Base-by-base conservation (phyloP, 1,284 basidiomycete genomes). In the Lignosus rhinocerotis region DNA sequence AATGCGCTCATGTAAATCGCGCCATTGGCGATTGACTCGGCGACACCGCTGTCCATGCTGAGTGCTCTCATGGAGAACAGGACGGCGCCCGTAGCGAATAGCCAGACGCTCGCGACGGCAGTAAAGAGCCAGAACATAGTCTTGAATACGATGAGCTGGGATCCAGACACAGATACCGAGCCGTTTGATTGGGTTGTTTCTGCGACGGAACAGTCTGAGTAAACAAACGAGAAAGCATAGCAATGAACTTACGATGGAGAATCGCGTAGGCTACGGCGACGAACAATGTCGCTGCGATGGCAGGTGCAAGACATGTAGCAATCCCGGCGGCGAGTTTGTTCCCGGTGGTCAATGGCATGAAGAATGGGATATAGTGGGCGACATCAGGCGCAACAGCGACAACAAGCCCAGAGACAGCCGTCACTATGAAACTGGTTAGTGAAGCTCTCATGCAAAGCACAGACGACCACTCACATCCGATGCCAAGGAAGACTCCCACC, bases 301-400 rank as follows among this genome's bases (percentile, higher is more conserved):
- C 85, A 25, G 92, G 87, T 2, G 82, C 84, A 32, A 93, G 75
- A 16, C 85, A 79, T 12, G 86, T 86, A 0, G 83, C 86, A 30
- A 93, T 67, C 0, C 88, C 90, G 10, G 83, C 76, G 2, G 78
- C 80, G 44, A 90, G 67, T n/a, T 76, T 70, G 58, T 81, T 76
- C 16, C 76, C 70, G 9, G 73, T 73, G n/a, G 80, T 73, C 7
- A 92, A 70, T 1, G 81, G 77, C 38, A 73, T 65, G 53, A 93
- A 74, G 74, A 93, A 89, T 0, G 82, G 77, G 8, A 93, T 70
- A 64, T 85, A 88, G 70, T 90, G 83, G 2, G 83, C 81, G 54
- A 90, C 81, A 62, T 91, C 84, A 3, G 92, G 90, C 0, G 88
- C 85, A 17, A 80, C 79, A 25, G 84, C 80, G 16, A 92, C 74